Base-by-base conservation (phyloP, 495 filamentous ascomycete species). In the Parmelia sp. region DNA sequence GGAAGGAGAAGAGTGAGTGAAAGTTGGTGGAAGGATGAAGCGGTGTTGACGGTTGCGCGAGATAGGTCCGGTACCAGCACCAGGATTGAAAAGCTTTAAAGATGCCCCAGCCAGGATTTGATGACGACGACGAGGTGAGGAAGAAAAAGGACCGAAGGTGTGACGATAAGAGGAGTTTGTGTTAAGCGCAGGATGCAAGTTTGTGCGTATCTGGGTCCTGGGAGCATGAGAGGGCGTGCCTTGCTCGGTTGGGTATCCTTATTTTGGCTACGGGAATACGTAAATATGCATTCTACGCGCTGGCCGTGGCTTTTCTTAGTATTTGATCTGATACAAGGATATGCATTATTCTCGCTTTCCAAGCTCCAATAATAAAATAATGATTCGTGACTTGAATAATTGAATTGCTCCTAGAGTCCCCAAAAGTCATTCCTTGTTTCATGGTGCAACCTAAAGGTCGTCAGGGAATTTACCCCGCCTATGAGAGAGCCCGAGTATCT, bases 231-330 rank as follows among this genome's bases (percentile, higher is more conserved):
- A n/a, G n/a, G n/a, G n/a, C 23, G 45, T 51, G 45, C 45, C 45
- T 51, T 51, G 45, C 45, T 51, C 27, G 25, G 27, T 10, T 51
- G 45, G 45, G 23, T 15, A 15, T 27, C 45, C 45, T 51, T 8
- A 36, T 53, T 15, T 53, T 29, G 49, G 49, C 25, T 31, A 53
- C n/a, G 2, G 2, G 21, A 6, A 7, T 31, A 53, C 49, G 49
- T 53, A 29, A 53, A 31, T 31, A 53, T 31, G 25, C 27, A 53
- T 31, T 53, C 19, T 53, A 53, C 49, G 49, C 49, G 49, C 49
- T 53, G 12, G 27, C 45, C 49, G 31, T 31, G 12, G 29, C 49
- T 23, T 29, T 29, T 51, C 23, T 51, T 53, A 53, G 49, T 25
- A 31, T 3, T 31, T 19, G 49, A 31, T 53, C 2, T 25, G 49